Evolutionary conservation across 2,329 filamentous ascomycete species (phyloP).

Genomic region (Phyllosticta paracitricarpa): DNA sequence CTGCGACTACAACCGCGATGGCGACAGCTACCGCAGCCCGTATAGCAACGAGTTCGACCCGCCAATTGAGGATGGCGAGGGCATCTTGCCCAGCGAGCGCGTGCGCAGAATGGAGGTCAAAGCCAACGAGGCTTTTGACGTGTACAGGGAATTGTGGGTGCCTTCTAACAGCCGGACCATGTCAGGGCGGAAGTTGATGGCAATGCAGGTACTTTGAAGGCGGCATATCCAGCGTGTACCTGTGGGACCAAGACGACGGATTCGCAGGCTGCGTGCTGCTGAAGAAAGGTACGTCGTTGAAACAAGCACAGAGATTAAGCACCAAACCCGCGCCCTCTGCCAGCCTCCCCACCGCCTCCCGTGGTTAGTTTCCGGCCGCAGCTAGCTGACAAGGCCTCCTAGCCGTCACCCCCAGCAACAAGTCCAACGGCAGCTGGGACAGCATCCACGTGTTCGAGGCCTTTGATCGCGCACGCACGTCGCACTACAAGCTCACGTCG

Average conservation of each 20-base stretch:
- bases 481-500: conserved; percentile 95
- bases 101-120: conserved; percentile 89
- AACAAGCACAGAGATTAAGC: background rate
- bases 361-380: background rate
- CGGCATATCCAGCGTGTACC: conserved; percentile 89
- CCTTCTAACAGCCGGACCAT: background rate
- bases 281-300: conserved; percentile 65
- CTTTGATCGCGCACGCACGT: conserved; percentile 79
- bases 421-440: conserved; percentile 80
- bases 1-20: conserved; percentile 99
- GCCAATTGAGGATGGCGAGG: conserved; percentile 65
- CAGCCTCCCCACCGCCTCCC: background rate
- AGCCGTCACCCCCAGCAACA: conserved; percentile 58
- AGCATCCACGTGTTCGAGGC: conserved; percentile 98
- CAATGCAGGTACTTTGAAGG: conserved; percentile 73
- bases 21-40: conserved; percentile 94
- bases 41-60: conserved; percentile 99
- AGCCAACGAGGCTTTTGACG: conserved; percentile 92
- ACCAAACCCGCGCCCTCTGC: background rate
- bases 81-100: conserved; percentile 78
- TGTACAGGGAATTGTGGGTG: conserved; percentile 75
- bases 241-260: conserved; percentile 96
- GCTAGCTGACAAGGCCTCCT: conserved; percentile 11
- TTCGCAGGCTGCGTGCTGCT: conserved; percentile 92
- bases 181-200: background rate